phyloP scores from a whole-genome alignment of 495 filamentous ascomycete genomes.

The Cercophora sp. region DNA sequence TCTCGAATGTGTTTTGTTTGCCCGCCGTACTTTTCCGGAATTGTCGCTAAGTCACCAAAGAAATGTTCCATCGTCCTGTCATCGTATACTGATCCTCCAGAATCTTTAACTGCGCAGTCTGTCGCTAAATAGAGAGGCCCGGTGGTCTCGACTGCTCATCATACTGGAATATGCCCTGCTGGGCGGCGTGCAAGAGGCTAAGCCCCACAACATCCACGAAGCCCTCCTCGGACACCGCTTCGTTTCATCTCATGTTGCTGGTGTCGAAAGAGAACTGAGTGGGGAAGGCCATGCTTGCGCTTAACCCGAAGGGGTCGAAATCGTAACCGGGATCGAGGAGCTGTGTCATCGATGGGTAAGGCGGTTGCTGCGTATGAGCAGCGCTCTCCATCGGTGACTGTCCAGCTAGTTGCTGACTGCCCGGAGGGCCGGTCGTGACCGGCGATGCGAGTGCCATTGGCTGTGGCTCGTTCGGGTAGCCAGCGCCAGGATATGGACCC shows the following conservation, averaged over 20 bases:
- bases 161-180: too few species aligned
- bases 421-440: slow-evolving; percentile 33
- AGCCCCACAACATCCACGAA: too few species aligned
- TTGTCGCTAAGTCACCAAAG: not conserved
- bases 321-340: slow-evolving; percentile 80
- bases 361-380: slow-evolving; percentile 37
- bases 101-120: too few species aligned
- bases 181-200: too few species aligned
- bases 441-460: slow-evolving; percentile 40
- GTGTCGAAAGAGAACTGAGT: slow-evolving; percentile 82
- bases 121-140: too few species aligned
- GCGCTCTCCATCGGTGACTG: slow-evolving; percentile 32
- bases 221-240: too few species aligned
- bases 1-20: slow-evolving; percentile 11
- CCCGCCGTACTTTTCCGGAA: slow-evolving; percentile 14
- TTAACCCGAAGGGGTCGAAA: slow-evolving; percentile 85
- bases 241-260: slow-evolving; percentile 57
- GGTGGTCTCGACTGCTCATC: too few species aligned
- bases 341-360: slow-evolving; percentile 58
- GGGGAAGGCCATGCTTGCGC: slow-evolving; percentile 91
- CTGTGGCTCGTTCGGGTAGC: slow-evolving; percentile 42
- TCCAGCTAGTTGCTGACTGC: slow-evolving; percentile 20
- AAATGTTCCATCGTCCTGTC: too few species aligned
- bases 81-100: too few species aligned
- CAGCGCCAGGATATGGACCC: slow-evolving; percentile 58